These are phyloP conservation scores for Neltuma alba DNA, from an alignment of 306 rosid genomes.

Conservation along the genomic window DNA sequence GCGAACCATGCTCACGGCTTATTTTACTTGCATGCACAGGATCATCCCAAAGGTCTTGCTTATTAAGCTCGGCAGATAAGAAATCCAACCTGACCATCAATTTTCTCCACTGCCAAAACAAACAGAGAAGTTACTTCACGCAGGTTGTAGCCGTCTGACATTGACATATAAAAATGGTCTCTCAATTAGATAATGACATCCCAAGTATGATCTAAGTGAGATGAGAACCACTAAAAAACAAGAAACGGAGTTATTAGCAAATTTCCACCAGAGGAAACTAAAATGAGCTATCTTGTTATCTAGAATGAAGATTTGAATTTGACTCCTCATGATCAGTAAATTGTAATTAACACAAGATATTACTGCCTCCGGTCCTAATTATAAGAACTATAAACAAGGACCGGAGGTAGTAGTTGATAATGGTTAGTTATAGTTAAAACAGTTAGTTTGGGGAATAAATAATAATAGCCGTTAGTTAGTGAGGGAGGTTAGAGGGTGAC, in stretches of 20 bases:
- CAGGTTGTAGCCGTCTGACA: not conserved
- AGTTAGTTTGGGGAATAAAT: too few relatives aligned
- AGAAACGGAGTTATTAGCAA: not conserved
- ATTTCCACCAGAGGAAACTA: not conserved
- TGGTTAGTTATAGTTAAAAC: too few relatives aligned
- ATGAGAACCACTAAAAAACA: not conserved
- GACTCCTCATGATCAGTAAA: not conserved
- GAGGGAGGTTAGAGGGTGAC: not conserved
- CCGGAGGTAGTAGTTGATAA: too few relatives aligned
- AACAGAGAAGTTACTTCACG: not conserved
- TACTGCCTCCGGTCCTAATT: too few relatives aligned
- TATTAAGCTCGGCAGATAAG: constrained; percentile 64
- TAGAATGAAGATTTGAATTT: not conserved
- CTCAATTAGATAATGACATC: not conserved
- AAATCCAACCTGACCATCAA: constrained; percentile 69
- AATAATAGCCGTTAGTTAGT: too few relatives aligned
- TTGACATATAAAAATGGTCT: not conserved
- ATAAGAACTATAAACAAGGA: too few relatives aligned
- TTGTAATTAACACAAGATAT: too few relatives aligned
- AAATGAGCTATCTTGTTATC: not conserved
- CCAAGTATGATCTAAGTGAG: not conserved
- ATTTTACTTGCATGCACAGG: constrained; percentile 72
- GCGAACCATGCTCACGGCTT: constrained; percentile 90
- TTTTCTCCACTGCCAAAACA: constrained; percentile 81
- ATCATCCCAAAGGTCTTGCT: constrained; percentile 84